These are phyloP conservation scores for Niebla homalea DNA, from an alignment of 495 filamentous ascomycete species.

Conservation along the genomic window DNA sequence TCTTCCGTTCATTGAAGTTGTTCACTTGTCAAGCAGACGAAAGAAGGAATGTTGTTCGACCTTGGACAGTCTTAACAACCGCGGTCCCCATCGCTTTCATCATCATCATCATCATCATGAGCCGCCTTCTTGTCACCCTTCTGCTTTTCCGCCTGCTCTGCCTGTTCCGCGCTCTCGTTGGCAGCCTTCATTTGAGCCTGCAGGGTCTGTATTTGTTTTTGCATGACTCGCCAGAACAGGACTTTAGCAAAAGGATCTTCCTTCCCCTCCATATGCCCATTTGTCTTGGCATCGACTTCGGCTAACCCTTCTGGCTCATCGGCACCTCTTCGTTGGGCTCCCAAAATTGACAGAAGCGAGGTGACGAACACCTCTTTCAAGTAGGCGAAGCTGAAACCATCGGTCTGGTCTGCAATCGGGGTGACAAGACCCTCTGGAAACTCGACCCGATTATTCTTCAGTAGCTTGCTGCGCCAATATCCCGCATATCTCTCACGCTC, in stretches of 20 bases:
- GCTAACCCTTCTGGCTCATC: conserved; percentile 2
- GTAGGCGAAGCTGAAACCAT: conserved; percentile 52
- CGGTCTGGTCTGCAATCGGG: conserved; percentile 44
- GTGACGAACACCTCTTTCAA: conserved; percentile 53
- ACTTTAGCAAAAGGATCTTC: conserved; percentile 30
- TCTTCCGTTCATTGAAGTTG: too few relatives aligned
- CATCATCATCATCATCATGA: neutral
- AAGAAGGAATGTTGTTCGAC: neutral
- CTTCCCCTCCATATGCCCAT: conserved; percentile 18
- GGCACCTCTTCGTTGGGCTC: conserved; percentile 3
- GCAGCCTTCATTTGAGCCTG: conserved; percentile 39
- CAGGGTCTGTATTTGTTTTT: conserved; percentile 41
- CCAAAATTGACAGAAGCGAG: conserved; percentile 39
- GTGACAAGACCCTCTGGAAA: conserved; percentile 40
- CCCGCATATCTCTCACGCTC: conserved; percentile 44
- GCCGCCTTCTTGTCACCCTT: neutral
- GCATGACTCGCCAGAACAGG: conserved; percentile 40
- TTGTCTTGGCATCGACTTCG: conserved; percentile 13
- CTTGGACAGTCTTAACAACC: neutral
- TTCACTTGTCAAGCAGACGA: neutral
- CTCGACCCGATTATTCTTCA: conserved; percentile 35
- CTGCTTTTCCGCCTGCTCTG: neutral
- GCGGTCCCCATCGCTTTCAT: neutral
- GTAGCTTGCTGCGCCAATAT: conserved; percentile 35
- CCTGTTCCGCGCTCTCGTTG: conserved; percentile 4